phyloP scores from a whole-genome alignment of 345 rosid genomes.

The Garcia nutans region DNA sequence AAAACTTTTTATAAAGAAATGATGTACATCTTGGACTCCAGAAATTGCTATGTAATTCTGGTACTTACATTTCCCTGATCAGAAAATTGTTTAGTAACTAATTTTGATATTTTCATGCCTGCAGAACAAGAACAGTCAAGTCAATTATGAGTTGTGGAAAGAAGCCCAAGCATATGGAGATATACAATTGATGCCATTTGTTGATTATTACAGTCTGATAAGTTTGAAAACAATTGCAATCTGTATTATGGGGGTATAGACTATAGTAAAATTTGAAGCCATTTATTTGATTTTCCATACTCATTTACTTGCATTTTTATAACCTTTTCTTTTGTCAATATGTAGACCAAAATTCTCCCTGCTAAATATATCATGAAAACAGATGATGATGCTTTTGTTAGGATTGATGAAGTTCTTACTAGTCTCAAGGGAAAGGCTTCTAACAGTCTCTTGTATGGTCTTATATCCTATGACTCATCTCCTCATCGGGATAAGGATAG shows the following conservation, averaged over 20 bases:
- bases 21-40: not conserved
- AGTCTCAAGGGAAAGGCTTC: slow-evolving; percentile 61
- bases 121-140: slow-evolving; percentile 72
- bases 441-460: slow-evolving; percentile 66
- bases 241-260: slow-evolving; percentile 78
- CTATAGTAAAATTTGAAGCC: slow-evolving; percentile 3
- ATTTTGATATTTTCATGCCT: slow-evolving; percentile 13
- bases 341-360: slow-evolving; percentile 78
- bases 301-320: not conserved
- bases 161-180: slow-evolving; percentile 85
- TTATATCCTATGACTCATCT: slow-evolving; percentile 62
- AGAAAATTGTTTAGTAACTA: slow-evolving; percentile 5
- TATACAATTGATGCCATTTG: slow-evolving; percentile 89
- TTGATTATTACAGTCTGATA: slow-evolving; percentile 81
- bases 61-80: not conserved
- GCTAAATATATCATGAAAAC: slow-evolving; percentile 91
- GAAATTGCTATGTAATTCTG: not conserved
- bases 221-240: slow-evolving; percentile 77
- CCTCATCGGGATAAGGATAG: slow-evolving; percentile 77
- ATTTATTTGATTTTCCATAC: not conserved
- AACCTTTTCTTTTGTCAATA: not conserved
- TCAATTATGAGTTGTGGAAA: slow-evolving; percentile 80
- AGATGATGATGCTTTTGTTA: slow-evolving; percentile 89
- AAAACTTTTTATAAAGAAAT: not conserved
- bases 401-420: slow-evolving; percentile 72